These are phyloP conservation scores for Quercus parvula DNA, from an alignment of 306 rosid genomes.

Conservation along the genomic window DNA sequence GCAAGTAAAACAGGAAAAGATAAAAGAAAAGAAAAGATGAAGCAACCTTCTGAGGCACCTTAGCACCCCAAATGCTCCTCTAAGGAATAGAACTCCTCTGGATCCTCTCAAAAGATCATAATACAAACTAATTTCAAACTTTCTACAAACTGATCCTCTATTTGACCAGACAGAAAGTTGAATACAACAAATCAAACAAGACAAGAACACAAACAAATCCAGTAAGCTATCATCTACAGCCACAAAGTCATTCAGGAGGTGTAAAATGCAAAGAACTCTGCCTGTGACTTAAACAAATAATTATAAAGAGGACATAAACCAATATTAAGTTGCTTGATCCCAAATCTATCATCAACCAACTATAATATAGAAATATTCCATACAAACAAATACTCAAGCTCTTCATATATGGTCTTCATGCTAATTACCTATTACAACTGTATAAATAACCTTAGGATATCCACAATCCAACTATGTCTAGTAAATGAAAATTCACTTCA, in stretches of 20 bases:
- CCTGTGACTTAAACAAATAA: background rate
- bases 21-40: too few relatives aligned
- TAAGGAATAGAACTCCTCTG: too few relatives aligned
- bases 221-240: background rate
- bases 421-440: constrained; percentile 10
- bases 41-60: too few relatives aligned
- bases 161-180: too few relatives aligned
- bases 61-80: too few relatives aligned
- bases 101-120: too few relatives aligned
- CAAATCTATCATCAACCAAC: background rate
- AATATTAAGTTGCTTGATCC: background rate
- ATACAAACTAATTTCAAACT: too few relatives aligned
- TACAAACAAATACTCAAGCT: background rate
- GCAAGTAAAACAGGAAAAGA: too few relatives aligned
- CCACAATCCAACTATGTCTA: constrained; percentile 19
- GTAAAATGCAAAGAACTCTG: background rate
- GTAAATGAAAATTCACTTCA: background rate
- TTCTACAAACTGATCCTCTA: too few relatives aligned
- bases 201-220: background rate
- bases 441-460: constrained; percentile 2
- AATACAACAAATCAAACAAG: too few relatives aligned
- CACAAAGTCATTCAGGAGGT: background rate
- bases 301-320: background rate
- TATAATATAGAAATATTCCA: constrained; percentile 3
- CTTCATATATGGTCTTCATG: background rate